Evolutionary conservation across 2,329 filamentous ascomycete genomes (phyloP).

Genomic region (Purpureocillium takamizusanense): DNA sequence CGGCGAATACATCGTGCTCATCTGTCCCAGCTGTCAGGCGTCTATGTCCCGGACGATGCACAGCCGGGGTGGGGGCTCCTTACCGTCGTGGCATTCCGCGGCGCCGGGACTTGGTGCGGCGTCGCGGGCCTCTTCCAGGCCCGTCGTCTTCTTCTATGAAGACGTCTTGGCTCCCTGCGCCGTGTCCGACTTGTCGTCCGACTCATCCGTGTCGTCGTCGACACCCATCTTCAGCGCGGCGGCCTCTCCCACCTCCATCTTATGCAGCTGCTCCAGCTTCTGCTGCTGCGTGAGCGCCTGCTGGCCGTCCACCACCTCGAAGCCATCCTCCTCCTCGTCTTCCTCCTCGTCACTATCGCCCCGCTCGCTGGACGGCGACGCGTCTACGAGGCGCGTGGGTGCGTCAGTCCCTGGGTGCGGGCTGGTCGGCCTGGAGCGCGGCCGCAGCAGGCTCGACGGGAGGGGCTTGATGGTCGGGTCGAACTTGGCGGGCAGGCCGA

Average conservation of each 20-base stretch:
- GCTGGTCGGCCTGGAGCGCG: slow-evolving; percentile 11
- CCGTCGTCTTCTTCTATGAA: slow-evolving; percentile 20
- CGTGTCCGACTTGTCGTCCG: slow-evolving; percentile 15
- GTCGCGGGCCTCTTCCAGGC: background rate
- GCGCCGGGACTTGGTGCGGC: background rate
- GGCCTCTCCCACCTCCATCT: slow-evolving; percentile 52
- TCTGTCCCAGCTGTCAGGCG: no score
- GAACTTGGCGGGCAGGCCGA: slow-evolving; percentile 53
- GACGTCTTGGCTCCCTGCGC: slow-evolving; percentile 14
- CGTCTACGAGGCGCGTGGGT: slow-evolving; percentile 12
- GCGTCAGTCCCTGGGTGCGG: slow-evolving; percentile 8
- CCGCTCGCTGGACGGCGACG: slow-evolving; percentile 21
- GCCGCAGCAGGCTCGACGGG: slow-evolving; percentile 17
- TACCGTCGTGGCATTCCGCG: no score
- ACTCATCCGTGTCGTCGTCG: slow-evolving; percentile 29
- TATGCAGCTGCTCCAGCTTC: slow-evolving; percentile 43
- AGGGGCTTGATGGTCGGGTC: slow-evolving; percentile 55
- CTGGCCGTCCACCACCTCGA: slow-evolving; percentile 35
- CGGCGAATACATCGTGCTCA: no score
- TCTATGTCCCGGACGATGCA: no score
- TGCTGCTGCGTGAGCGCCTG: slow-evolving; percentile 35
- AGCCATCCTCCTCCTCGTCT: slow-evolving; percentile 30
- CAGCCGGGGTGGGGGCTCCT: no score
- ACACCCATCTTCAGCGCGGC: slow-evolving; percentile 35
- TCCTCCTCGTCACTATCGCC: slow-evolving; percentile 32